Evolutionary conservation across 164 flowering plant genomes (phyloP).

Genomic region (grape (Vitis vinifera)): DNA sequence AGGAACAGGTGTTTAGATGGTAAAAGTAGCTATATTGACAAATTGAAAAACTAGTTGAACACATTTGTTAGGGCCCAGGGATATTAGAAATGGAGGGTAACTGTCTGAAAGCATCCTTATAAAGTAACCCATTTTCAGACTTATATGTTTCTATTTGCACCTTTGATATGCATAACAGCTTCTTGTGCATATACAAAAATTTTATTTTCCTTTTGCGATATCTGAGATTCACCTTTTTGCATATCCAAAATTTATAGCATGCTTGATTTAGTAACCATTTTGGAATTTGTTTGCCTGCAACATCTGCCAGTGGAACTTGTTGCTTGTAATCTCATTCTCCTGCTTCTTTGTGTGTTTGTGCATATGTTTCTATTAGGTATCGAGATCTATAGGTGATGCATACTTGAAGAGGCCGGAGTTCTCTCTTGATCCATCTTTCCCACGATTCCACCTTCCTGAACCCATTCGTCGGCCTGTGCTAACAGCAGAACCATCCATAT

Average conservation of each 20-base stretch:
- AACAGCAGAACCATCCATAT: conserved; percentile 65
- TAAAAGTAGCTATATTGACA: too few relatives aligned
- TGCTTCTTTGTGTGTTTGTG: neutral
- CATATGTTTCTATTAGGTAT: conserved; percentile 44
- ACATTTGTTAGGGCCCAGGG: too few relatives aligned
- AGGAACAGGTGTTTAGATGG: too few relatives aligned
- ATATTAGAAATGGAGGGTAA: too few relatives aligned
- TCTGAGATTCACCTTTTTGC: neutral
- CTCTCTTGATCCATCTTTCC: conserved; percentile 48
- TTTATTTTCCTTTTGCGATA: neutral
- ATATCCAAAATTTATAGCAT: too few relatives aligned
- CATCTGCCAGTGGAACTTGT: neutral
- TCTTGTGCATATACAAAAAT: neutral
- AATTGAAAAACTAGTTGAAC: too few relatives aligned
- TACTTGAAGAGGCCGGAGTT: conserved; percentile 78
- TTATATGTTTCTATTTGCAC: neutral
- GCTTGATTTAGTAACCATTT: too few relatives aligned
- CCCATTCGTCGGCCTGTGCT: conserved; percentile 64
- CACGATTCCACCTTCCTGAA: conserved; percentile 52
- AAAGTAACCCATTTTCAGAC: neutral
- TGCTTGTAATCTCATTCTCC: too few relatives aligned
- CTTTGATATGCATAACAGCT: neutral
- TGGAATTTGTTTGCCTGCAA: too few relatives aligned
- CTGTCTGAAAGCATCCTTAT: too few relatives aligned
- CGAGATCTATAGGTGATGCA: conserved; percentile 88